Evolutionary conservation across 2,329 filamentous ascomycete species (phyloP).

Genomic region (Ophiostoma perfectum): DNA sequence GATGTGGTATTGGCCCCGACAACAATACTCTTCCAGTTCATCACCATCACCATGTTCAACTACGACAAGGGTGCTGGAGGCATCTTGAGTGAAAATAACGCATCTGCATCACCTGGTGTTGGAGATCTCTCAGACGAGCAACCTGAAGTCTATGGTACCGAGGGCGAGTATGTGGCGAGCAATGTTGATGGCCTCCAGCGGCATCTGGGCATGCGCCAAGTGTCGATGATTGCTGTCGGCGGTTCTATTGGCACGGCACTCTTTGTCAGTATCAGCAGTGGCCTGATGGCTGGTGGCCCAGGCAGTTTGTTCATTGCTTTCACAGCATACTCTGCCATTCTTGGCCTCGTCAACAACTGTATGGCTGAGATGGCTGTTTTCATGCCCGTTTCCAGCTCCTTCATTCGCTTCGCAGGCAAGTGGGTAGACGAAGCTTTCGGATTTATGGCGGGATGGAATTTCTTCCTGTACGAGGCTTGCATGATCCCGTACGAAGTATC

Average conservation of each 20-base stretch:
- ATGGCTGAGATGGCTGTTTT: constrained; percentile 60
- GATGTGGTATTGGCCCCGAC: background rate
- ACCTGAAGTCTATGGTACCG: background rate
- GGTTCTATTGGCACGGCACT: constrained; percentile 54
- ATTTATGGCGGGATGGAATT: constrained; percentile 47
- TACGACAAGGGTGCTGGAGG: background rate
- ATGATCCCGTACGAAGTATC: constrained; percentile 41
- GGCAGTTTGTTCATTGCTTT: constrained; percentile 52
- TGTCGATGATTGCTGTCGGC: constrained; percentile 55
- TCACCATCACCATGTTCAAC: background rate
- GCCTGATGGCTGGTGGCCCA: constrained; percentile 32
- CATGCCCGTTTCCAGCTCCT: constrained; percentile 58
- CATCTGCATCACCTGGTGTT: background rate
- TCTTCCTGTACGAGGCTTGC: constrained; percentile 40
- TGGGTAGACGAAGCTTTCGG: constrained; percentile 62
- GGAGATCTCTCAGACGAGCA: background rate
- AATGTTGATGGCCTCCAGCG: constrained; percentile 37
- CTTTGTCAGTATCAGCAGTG: constrained; percentile 58
- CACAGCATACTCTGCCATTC: constrained; percentile 48
- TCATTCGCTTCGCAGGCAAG: constrained; percentile 58
- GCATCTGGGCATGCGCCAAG: constrained; percentile 49
- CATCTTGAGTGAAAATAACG: background rate
- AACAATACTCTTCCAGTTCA: background rate
- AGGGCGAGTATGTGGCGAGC: background rate
- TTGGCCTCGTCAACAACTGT: constrained; percentile 59